These are phyloP conservation scores for Colletotrichum sidae DNA, from an alignment of 2,329 filamentous ascomycete species.

Conservation along the genomic window DNA sequence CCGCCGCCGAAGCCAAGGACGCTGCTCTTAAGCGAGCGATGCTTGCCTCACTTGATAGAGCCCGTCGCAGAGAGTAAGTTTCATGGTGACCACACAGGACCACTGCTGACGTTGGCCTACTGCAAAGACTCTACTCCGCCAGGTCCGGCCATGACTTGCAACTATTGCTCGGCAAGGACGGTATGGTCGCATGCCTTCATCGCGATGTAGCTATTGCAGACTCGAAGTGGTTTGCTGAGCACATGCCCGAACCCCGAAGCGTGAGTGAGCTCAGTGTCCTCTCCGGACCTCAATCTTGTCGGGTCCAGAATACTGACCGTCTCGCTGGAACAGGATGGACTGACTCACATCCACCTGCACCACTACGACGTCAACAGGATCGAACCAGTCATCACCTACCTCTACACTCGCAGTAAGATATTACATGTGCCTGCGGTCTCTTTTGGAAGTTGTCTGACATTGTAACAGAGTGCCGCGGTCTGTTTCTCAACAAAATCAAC, in stretches of 20 bases:
- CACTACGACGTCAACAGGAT: constrained; percentile 3
- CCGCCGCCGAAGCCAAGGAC: not conserved
- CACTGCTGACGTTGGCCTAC: not conserved
- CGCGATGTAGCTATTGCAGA: constrained; percentile 48
- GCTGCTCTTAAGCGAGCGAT: constrained; percentile 17
- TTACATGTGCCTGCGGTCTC: not conserved
- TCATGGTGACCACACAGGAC: not conserved
- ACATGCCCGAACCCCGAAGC: constrained; percentile 40
- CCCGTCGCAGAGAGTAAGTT: constrained; percentile 13
- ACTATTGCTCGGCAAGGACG: constrained; percentile 17
- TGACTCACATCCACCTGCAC: constrained; percentile 36
- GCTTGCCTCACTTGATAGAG: constrained; percentile 19
- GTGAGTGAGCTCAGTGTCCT: too few relatives aligned
- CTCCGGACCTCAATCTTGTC: not conserved
- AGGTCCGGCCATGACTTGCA: constrained; percentile 10
- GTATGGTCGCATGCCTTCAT: constrained; percentile 38
- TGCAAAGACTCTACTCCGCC: constrained; percentile 5
- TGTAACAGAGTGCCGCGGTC: constrained; percentile 5
- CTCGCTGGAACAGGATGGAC: constrained; percentile 42
- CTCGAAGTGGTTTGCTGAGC: constrained; percentile 49
- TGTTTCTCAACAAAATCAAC: constrained; percentile 22
- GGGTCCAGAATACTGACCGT: not conserved
- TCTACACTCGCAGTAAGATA: constrained; percentile 49
- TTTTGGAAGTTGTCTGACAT: not conserved
- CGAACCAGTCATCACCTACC: constrained; percentile 45